These are phyloP conservation scores for Cutaneotrichosporon cavernicola DNA, from an alignment of 1,284 basidiomycete species.

Conservation along the genomic window DNA sequence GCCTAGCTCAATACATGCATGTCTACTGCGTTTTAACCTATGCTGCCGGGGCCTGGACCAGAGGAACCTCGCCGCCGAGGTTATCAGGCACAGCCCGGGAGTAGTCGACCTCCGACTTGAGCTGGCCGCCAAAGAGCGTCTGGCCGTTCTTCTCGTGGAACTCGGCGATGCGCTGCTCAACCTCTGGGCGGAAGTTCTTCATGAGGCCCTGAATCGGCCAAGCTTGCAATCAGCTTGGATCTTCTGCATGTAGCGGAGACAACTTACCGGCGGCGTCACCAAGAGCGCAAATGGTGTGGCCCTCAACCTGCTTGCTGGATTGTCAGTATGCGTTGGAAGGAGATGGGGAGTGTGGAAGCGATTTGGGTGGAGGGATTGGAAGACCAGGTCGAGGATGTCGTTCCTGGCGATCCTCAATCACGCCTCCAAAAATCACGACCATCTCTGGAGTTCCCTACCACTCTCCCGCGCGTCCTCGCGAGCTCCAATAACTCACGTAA, in stretches of 20 bases:
- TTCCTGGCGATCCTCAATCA: background rate
- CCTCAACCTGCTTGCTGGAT: slow-evolving; percentile 88
- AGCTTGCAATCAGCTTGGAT: slow-evolving; percentile 53
- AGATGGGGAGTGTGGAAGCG: background rate
- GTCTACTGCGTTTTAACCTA: slow-evolving; percentile 13
- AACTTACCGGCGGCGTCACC: slow-evolving; percentile 74
- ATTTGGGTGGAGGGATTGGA: background rate
- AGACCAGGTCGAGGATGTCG: background rate
- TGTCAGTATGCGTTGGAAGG: slow-evolving; percentile 22
- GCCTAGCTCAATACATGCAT: slow-evolving; percentile 15
- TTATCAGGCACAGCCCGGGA: slow-evolving; percentile 77
- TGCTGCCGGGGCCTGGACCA: slow-evolving; percentile 14
- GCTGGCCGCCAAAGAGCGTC: slow-evolving; percentile 83
- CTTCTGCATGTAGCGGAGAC: no score
- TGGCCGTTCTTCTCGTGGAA: slow-evolving; percentile 78
- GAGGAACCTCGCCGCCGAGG: slow-evolving; percentile 57
- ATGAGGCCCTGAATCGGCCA: slow-evolving; percentile 91
- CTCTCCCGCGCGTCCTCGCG: background rate
- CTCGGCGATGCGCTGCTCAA: slow-evolving; percentile 78
- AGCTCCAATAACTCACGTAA: slow-evolving; percentile 63
- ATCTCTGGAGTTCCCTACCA: background rate
- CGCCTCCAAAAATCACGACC: background rate
- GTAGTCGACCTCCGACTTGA: slow-evolving; percentile 70
- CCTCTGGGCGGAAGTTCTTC: slow-evolving; percentile 93
- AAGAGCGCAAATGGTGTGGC: slow-evolving; percentile 90